These are phyloP conservation scores for Hericium alpestre DNA, from an alignment of 768 basidiomycete genomes.

Conservation along the genomic window DNA sequence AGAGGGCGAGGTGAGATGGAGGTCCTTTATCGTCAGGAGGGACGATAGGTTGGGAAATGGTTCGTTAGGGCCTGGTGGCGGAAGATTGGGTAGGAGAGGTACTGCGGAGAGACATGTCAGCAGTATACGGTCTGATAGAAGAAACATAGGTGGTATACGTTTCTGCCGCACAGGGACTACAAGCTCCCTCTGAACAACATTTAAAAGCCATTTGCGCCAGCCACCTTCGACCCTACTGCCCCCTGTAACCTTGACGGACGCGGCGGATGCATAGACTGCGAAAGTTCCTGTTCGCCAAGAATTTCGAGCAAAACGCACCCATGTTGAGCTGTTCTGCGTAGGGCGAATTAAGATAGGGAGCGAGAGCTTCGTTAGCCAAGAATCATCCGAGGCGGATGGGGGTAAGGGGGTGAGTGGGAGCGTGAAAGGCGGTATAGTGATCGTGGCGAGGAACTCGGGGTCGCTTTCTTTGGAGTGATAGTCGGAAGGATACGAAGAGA, in stretches of 20 bases:
- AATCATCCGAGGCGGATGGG: background rate
- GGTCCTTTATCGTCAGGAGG: slow-evolving; percentile 50
- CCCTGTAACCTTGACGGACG: slow-evolving; percentile 1
- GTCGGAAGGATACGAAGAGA: background rate
- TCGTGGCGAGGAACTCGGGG: slow-evolving; percentile 31
- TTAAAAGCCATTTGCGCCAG: slow-evolving; percentile 6
- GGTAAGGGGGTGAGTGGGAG: slow-evolving; percentile 27
- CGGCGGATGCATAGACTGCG: background rate
- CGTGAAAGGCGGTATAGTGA: slow-evolving; percentile 40
- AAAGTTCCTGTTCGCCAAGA: slow-evolving; percentile 7
- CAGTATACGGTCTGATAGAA: no score
- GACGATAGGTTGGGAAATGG: slow-evolving; percentile 49
- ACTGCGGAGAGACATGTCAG: slow-evolving; percentile 29
- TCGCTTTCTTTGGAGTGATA: slow-evolving; percentile 18
- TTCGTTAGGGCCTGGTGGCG: slow-evolving; percentile 38
- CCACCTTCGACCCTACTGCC: background rate
- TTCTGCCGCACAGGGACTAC: slow-evolving; percentile 31
- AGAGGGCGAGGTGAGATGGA: slow-evolving; percentile 30
- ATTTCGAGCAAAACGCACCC: slow-evolving; percentile 8
- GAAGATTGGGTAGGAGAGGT: slow-evolving; percentile 55
- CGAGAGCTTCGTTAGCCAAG: slow-evolving; percentile 10
- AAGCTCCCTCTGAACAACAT: background rate
- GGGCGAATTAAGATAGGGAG: slow-evolving; percentile 7
- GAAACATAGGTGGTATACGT: no score
- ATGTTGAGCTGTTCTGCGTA: slow-evolving; percentile 3